Base-by-base conservation (phyloP, 108 stramenopile species). In the Nitzschia sp. region DNA sequence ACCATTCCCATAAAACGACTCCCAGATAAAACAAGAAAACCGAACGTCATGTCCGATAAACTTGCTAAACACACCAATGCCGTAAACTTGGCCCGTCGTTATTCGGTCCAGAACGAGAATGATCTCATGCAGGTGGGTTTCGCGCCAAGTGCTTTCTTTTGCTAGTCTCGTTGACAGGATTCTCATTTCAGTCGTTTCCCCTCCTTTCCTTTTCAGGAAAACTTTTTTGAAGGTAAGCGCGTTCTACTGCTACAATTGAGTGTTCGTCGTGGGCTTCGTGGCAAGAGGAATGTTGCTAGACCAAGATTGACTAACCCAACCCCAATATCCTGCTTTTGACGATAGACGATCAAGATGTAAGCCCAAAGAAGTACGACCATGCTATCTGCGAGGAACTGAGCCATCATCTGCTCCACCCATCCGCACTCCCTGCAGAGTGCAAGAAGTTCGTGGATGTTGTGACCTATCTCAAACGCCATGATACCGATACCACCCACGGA, bases 101-200 rank as follows among this genome's bases (percentile, higher is more conserved):
- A 71, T 34, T 63, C 70, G 22, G 74, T 60, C 21, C 77, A 83
- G 68, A 83, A 83, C 53, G 82, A 83, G 54, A 62, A 67, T 53
- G 82, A 83, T 69, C 72, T 83, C 15, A 30, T 83, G 57, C 63
- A 58, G 73, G 82, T 78, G 60, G 62, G 77, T 77, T n/a, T n/a
- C n/a, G n/a, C n/a, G n/a, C n/a, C n/a, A n/a, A n/a, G n/a, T n/a
- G 25, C 23, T 63, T 26, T 63, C 22, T 23, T 15, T 1, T 54
- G 53, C 15, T 19, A 58, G 9, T 32, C 0, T 58, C 0, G n/a
- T 1, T 17, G 29, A 58, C 8, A n/a, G 21, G 33, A 34, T 33
- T 30, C 57, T 58, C 11, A 58, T 29, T 29, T 3, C 9, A 30
- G 26, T 41, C 13, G 13, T 13, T 41, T 41, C 13, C 38, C 13